These are phyloP conservation scores for Leccinum imitatum DNA, from an alignment of 768 basidiomycete species.

Conservation along the genomic window DNA sequence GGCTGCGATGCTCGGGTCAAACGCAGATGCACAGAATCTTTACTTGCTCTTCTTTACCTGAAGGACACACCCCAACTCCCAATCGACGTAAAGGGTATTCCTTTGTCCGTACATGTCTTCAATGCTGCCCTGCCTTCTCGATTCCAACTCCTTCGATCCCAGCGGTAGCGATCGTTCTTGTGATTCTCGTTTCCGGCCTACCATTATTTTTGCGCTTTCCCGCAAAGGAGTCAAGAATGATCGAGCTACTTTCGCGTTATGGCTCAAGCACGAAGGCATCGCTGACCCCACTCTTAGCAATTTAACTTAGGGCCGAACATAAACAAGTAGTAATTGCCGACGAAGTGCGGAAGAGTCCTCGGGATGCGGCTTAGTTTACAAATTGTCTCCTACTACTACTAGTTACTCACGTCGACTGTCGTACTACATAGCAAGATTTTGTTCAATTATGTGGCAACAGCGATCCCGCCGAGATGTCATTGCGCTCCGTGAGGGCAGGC, in stretches of 20 bases:
- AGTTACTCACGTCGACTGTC: too few species aligned
- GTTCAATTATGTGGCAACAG: too few species aligned
- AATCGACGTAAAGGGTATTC: constrained; percentile 29
- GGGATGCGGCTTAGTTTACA: too few species aligned
- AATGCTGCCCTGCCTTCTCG: constrained; percentile 54
- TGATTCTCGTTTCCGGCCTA: constrained; percentile 36
- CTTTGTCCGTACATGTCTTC: constrained; percentile 49
- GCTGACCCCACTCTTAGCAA: constrained; percentile 43
- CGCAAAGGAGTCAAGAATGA: constrained; percentile 54
- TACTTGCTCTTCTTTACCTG: constrained; percentile 36
- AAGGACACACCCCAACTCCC: constrained; percentile 20
- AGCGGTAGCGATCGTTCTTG: constrained; percentile 41
- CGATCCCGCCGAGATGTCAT: too few species aligned
- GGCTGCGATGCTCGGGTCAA: constrained; percentile 42
- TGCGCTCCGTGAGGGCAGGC: too few species aligned
- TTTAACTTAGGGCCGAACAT: too few species aligned
- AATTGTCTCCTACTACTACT: too few species aligned
- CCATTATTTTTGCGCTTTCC: constrained; percentile 44
- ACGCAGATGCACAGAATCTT: constrained; percentile 24
- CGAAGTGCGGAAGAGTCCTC: too few species aligned
- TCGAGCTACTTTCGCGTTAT: constrained; percentile 54
- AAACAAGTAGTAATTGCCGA: too few species aligned
- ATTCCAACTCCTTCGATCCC: constrained; percentile 45
- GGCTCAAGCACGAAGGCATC: constrained; percentile 56
- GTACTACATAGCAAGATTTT: too few species aligned